These are phyloP conservation scores for Pseudogymnoascus sp. DNA, from an alignment of 2,329 filamentous ascomycete genomes.

Conservation along the genomic window DNA sequence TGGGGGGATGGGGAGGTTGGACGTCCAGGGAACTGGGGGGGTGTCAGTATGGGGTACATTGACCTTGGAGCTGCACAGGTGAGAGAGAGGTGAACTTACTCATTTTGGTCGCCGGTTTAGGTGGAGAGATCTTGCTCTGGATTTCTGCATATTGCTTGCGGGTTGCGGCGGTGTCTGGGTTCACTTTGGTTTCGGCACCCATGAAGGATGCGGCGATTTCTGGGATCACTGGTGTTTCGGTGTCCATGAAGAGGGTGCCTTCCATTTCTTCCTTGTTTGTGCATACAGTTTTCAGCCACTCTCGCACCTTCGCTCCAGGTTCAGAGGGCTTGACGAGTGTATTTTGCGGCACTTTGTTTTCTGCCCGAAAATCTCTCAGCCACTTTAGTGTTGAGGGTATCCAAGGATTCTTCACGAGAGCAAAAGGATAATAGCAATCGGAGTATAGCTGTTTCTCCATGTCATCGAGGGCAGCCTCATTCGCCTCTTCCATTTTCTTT, in stretches of 20 bases:
- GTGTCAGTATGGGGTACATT: neutral
- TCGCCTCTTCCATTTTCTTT: too few relatives aligned
- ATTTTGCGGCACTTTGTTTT: neutral
- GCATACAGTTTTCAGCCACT: neutral
- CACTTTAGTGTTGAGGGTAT: too few relatives aligned
- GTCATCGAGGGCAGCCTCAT: too few relatives aligned
- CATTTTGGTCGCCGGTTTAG: neutral
- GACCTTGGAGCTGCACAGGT: neutral
- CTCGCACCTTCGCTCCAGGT: neutral
- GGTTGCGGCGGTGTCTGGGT: neutral
- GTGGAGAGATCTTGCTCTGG: neutral
- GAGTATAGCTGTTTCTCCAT: too few relatives aligned
- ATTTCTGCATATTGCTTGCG: neutral
- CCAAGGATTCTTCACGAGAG: too few relatives aligned
- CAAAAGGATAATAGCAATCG: too few relatives aligned
- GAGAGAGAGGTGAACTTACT: neutral
- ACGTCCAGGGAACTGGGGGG: neutral
- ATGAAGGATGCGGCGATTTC: neutral
- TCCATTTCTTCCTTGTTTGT: neutral
- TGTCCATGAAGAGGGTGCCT: neutral
- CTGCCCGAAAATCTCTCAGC: neutral
- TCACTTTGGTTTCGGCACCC: neutral
- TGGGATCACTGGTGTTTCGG: neutral
- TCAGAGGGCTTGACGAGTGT: neutral
- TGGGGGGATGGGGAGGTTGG: neutral